These are phyloP conservation scores for Geosmithia flava DNA, from an alignment of 2,329 filamentous ascomycete genomes.

Conservation along the genomic window DNA sequence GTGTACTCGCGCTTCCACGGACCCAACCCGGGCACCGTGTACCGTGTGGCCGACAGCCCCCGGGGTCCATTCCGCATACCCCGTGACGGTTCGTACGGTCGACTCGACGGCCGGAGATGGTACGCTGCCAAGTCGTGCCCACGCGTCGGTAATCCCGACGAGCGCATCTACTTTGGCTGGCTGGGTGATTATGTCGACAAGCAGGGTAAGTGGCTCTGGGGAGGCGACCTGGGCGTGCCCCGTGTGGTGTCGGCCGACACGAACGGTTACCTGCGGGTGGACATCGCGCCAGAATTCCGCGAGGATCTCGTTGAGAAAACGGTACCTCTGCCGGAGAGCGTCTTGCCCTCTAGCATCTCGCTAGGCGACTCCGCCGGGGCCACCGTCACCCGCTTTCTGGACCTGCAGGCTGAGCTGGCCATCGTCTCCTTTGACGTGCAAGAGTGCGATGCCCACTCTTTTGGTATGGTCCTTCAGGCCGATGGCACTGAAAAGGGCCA, in stretches of 20 bases:
- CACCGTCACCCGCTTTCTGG: conserved; percentile 12
- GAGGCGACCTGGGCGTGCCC: conserved; percentile 18
- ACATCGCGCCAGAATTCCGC: conserved; percentile 9
- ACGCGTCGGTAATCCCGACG: conserved; percentile 12
- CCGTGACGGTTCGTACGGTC: conserved; percentile 17
- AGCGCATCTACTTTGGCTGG: conserved; percentile 21
- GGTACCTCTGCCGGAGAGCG: neutral
- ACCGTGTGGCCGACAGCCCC: conserved; percentile 19
- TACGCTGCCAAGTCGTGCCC: conserved; percentile 23
- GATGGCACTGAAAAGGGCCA: conserved; percentile 13
- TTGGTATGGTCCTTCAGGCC: conserved; percentile 14
- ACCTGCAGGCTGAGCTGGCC: conserved; percentile 8
- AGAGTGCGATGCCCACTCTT: conserved; percentile 13
- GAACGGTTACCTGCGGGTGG: conserved; percentile 12
- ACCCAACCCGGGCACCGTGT: conserved; percentile 20
- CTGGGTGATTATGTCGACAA: conserved; percentile 17
- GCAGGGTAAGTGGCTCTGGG: conserved; percentile 23
- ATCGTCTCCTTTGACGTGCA: conserved; percentile 11
- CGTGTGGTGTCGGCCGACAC: conserved; percentile 15
- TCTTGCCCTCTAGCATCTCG: neutral
- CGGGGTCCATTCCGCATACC: conserved; percentile 20
- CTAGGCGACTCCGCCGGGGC: conserved; percentile 10
- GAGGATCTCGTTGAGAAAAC: neutral
- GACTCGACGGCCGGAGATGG: conserved; percentile 21
- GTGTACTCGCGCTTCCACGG: conserved; percentile 19